These are phyloP conservation scores for Nicotiana tomentosiformis DNA, from an alignment of 257 asterid genomes.

Conservation along the genomic window DNA sequence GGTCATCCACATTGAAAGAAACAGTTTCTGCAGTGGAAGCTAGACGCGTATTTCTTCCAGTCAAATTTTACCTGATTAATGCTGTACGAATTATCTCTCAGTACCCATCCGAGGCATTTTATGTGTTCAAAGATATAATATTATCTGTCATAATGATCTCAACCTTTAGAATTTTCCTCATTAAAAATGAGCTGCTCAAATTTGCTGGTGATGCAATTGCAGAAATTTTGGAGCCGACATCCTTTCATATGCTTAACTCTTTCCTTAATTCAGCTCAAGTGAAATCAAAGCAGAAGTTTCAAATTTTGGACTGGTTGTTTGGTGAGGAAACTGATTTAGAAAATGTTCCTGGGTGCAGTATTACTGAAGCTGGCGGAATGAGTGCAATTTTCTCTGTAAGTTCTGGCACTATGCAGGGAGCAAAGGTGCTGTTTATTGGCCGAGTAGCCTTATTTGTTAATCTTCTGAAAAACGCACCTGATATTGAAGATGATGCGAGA, in stretches of 20 bases:
- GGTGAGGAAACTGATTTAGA: constrained; percentile 26
- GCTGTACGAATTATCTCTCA: constrained; percentile 91
- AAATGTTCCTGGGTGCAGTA: constrained; percentile 11
- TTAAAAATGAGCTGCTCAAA: constrained; percentile 52
- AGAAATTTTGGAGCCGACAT: constrained; percentile 80
- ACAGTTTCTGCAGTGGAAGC: constrained; percentile 63
- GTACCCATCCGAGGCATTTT: constrained; percentile 61
- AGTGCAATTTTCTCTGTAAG: constrained; percentile 35
- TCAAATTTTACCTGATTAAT: constrained; percentile 82
- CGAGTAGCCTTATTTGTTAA: constrained; percentile 55
- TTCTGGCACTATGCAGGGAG: constrained; percentile 40
- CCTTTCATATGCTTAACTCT: constrained; percentile 78
- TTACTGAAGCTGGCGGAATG: constrained; percentile 20
- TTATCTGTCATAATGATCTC: constrained; percentile 58
- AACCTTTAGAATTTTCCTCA: constrained; percentile 62
- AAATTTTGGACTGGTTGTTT: constrained; percentile 74
- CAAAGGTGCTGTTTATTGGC: constrained; percentile 46
- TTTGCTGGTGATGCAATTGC: constrained; percentile 59
- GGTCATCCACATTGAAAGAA: constrained; percentile 55
- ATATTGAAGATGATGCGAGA: constrained; percentile 60
- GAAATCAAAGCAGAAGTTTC: constrained; percentile 55
- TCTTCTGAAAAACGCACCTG: constrained; percentile 62
- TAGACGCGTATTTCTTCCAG: constrained; percentile 85
- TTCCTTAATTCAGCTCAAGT: constrained; percentile 63
- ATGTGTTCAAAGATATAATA: constrained; percentile 59